These are phyloP conservation scores for Pseudomassariella vexata DNA, from an alignment of 2,329 filamentous ascomycete species.

Conservation along the genomic window DNA sequence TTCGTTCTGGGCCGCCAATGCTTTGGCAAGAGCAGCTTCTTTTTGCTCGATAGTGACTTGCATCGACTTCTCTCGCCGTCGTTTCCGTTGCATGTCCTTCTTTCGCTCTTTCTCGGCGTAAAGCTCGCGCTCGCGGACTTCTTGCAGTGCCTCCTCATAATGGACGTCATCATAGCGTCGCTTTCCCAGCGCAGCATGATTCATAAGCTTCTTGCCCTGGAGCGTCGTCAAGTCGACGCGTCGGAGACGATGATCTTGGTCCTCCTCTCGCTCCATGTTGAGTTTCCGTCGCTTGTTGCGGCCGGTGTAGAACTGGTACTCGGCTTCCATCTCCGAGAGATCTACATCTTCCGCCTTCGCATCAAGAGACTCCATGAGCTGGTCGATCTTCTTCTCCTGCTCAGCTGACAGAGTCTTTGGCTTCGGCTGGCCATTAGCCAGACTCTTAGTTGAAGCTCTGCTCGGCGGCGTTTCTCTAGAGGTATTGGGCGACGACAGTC, in stretches of 20 bases:
- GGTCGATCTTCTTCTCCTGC: conserved; percentile 65
- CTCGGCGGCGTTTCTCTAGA: conserved; percentile 36
- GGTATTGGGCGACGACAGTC: conserved; percentile 47
- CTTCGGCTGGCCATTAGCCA: conserved; percentile 53
- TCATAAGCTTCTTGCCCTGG: conserved; percentile 57
- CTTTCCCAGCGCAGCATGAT: conserved; percentile 66
- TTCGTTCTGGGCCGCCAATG: conserved; percentile 74
- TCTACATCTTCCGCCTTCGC: conserved; percentile 32
- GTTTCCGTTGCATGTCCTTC: conserved; percentile 98
- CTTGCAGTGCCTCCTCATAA: conserved; percentile 73
- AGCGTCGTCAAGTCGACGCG: conserved; percentile 52
- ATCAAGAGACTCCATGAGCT: conserved; percentile 47
- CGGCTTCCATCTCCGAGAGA: conserved; percentile 36
- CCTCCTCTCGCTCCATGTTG: conserved; percentile 59
- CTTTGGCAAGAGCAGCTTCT: conserved; percentile 73
- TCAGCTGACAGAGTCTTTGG: conserved; percentile 46
- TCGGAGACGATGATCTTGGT: conserved; percentile 57
- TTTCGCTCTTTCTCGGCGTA: conserved; percentile 97
- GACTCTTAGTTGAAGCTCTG: conserved; percentile 49
- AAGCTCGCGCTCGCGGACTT: conserved; percentile 85
- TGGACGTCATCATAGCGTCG: conserved; percentile 71
- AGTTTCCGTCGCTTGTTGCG: conserved; percentile 61
- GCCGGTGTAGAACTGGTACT: conserved; percentile 45
- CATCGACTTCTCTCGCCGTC: conserved; percentile 91
- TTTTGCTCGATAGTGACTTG: conserved; percentile 89